Base-by-base conservation (phyloP, 257 asterid species). In the Penstemon eatonii region DNA sequence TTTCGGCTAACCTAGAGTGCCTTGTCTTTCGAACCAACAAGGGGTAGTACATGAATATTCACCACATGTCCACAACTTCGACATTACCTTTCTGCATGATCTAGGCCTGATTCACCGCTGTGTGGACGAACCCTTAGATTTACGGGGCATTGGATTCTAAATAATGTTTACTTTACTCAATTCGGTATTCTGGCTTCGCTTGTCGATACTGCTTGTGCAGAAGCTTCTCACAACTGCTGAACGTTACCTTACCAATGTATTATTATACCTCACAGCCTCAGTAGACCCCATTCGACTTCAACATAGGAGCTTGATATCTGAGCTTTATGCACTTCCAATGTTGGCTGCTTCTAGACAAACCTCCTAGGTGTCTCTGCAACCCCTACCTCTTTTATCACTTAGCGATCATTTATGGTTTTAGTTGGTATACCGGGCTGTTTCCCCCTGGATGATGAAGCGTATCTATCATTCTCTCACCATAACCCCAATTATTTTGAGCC, bases 71-170 rank as follows among this genome's bases (percentile, higher is more conserved):
- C 6, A 58, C 33, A 25, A 25, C 33, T 25, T 33, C 7, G 46
- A 58, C 45, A 36, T 36, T 38, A 6, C 43, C 60, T 56, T 56
- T 68, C 46, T 9, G 39, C 65, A 57, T 68, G 58, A 68, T 68
- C 66, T 68, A 19, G 58, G 58, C 56, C 47, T 68, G 57, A 68
- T 58, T 68, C 47, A 56, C 66, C 49, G 4, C 2, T 12, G 36
- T 57, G 56, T 18, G 39, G 36, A 68, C 37, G 61, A 69, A 68
- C 46, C 57, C 65, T 68, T 55, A 43, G 56, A 37, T 68, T 68
- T 68, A 43, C 45, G 54, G 57, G 61, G 60, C 60, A 69, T 69
- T 59, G 49, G 50, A 69, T 69, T 58, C 67, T 69, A 67, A 58
- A 42, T 18, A 60, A 67, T 56, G 72, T 67, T 67, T 51, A 33